Base-by-base conservation (phyloP, 352 stramenopile genomes). In the Globisporangium parvum region DNA sequence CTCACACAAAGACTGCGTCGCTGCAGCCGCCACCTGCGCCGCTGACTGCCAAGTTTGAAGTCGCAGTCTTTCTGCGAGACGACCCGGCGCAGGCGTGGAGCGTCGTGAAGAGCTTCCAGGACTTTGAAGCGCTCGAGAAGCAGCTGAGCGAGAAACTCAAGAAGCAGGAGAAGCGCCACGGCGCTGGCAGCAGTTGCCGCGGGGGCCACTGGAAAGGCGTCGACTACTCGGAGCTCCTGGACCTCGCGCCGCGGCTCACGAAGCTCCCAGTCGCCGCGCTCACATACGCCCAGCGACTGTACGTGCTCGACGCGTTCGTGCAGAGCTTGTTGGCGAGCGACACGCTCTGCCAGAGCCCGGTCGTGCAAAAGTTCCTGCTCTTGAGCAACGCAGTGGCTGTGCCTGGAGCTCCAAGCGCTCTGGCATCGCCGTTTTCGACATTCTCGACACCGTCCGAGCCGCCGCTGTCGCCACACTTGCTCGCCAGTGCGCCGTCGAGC, bases 61-160 rank as follows among this genome's bases (percentile, higher is more conserved):
- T 91, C 26, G 80, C 73, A 2, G 77, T 88, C 40, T 81, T 82
- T 46, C 53, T 82, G 0, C 81, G 75, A 21, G 71, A 76, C 50
- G 73, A 89, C 31, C 70, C 63, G 26, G 54, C 68, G 23, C 80
- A 76, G 39, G 77, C 73, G 10, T 92, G 81, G 81, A 87, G 73
- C 49, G 66, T 86, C 47, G 60, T 89, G 24, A 88, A 87, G 63
- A 76, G 62, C 1, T 90, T 87, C 44, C 60, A 75, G 37, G 81
- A 90, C 51, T 89, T 92, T 57, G 77, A 87, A 42, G 55, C 70
- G 12, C 63, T 92, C 2, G 81, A 89, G 59, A 88, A 88, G 45
- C 57, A 75, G 41, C 67, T 92, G 46, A 21, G 57, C 47, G 79
- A 88, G 9, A 88, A 87, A 62, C 55, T 84, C 0, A 77, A 75